These are phyloP conservation scores for Bipolaris oryzae DNA, from an alignment of 2,329 filamentous ascomycete genomes.

Conservation along the genomic window DNA sequence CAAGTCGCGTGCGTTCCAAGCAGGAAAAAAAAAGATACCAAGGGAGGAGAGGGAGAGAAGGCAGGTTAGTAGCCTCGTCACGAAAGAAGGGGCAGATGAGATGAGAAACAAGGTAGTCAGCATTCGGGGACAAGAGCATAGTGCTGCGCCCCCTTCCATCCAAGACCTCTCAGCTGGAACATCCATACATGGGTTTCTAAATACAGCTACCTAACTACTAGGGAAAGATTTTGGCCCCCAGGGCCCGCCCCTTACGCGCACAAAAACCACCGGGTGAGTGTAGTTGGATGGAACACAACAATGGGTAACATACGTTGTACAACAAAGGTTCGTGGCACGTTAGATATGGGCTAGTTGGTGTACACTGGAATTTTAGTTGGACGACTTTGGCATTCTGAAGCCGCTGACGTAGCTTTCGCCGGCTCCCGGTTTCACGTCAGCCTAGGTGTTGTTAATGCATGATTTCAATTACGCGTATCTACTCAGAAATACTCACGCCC, in stretches of 20 bases:
- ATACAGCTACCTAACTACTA: neutral
- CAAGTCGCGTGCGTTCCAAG: too few relatives aligned
- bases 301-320: slow-evolving; percentile 1
- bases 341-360: too few relatives aligned
- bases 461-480: neutral
- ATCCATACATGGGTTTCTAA: slow-evolving; percentile 3
- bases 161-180: slow-evolving; percentile 10
- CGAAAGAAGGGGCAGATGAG: slow-evolving; percentile 5
- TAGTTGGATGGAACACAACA: neutral
- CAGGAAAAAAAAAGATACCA: too few relatives aligned
- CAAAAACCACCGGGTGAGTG: too few relatives aligned
- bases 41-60: neutral
- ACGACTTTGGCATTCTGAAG: slow-evolving; percentile 36
- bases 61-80: neutral
- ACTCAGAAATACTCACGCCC: slow-evolving; percentile 41
- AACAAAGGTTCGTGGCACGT: neutral
- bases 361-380: neutral
- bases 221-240: neutral
- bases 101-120: slow-evolving; percentile 6
- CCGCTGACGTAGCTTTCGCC: slow-evolving; percentile 38
- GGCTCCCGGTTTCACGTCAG: slow-evolving; percentile 33
- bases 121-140: slow-evolving; percentile 12
- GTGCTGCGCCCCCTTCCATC: slow-evolving; percentile 20
- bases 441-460: slow-evolving; percentile 18
- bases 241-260: neutral